Evolutionary conservation across 352 stramenopile genomes (phyloP).

Genomic region (Globisporangium spinosum): DNA sequence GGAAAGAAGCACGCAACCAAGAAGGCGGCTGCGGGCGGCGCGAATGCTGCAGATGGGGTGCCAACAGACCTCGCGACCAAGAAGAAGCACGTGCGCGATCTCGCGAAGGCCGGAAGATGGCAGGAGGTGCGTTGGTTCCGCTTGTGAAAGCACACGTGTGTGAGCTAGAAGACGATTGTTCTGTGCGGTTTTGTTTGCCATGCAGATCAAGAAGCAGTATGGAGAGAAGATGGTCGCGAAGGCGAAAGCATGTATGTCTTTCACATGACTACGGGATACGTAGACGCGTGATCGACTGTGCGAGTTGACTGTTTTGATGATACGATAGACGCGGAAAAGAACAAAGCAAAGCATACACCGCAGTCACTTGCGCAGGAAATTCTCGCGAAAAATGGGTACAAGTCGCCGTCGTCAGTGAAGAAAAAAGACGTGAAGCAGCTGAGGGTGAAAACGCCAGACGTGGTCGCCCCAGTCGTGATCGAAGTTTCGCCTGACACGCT

Average conservation of each 20-base stretch:
- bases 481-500: conserved; percentile 34
- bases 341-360: conserved; percentile 44
- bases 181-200: background rate
- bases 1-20: conserved; percentile 25
- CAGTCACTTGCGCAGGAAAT: conserved; percentile 62
- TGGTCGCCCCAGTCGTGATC: conserved; percentile 17
- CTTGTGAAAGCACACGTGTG: background rate
- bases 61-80: conserved; percentile 43
- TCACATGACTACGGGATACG: background rate
- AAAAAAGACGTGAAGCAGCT: background rate
- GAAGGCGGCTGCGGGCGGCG: conserved; percentile 7
- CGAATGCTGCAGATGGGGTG: background rate
- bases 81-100: conserved; percentile 72
- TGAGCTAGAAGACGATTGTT: no score
- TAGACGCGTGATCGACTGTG: background rate
- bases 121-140: conserved; percentile 33
- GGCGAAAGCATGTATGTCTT: conserved; percentile 52
- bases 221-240: conserved; percentile 69
- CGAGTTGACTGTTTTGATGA: background rate
- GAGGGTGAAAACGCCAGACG: background rate
- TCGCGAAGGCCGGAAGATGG: conserved; percentile 49
- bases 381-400: conserved; percentile 60
- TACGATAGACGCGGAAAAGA: conserved; percentile 48
- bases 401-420: conserved; percentile 3
- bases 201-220: conserved; percentile 59